Evolutionary conservation across 257 asterid species (phyloP).

Genomic region (Orobanche coerulescens): DNA sequence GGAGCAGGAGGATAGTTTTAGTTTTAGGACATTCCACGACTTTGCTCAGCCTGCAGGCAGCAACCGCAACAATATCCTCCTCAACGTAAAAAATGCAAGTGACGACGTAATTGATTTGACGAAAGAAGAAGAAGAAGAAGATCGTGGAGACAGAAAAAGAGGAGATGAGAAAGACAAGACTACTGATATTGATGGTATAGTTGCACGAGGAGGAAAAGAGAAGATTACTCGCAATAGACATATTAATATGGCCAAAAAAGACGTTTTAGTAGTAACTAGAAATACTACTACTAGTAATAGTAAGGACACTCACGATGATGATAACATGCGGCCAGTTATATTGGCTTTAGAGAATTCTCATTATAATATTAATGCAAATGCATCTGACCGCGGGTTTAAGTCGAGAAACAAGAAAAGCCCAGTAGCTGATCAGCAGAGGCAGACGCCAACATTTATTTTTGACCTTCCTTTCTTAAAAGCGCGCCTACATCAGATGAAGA

Average conservation of each 20-base stretch:
- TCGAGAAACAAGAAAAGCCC: slow-evolving; percentile 41
- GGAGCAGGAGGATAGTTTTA: slow-evolving; percentile 10
- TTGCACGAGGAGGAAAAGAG: background rate
- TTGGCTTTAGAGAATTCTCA: slow-evolving; percentile 60
- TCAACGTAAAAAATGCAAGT: slow-evolving; percentile 16
- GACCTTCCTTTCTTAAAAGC: slow-evolving; percentile 62
- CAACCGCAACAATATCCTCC: slow-evolving; percentile 17
- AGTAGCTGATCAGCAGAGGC: background rate
- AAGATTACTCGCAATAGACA: background rate
- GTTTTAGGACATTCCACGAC: slow-evolving; percentile 30
- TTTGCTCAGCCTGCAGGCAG: slow-evolving; percentile 16
- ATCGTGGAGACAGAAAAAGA: background rate
- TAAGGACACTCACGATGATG: slow-evolving; percentile 9
- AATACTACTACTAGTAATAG: background rate
- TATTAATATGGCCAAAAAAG: background rate
- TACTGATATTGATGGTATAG: background rate
- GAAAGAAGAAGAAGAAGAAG: slow-evolving; percentile 21
- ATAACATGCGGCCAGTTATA: slow-evolving; percentile 41
- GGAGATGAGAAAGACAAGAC: background rate
- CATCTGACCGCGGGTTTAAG: slow-evolving; percentile 36
- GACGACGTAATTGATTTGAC: slow-evolving; percentile 16
- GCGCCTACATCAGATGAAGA: slow-evolving; percentile 42
- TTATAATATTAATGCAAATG: slow-evolving; percentile 10
- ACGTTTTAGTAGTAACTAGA: too few species aligned
- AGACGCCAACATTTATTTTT: slow-evolving; percentile 31